A percentile compares a stretch with the other conserved stretches of the same genome.
Conservation (phyloP, 73 alveolate species). For the Blepharisma japonicum region DNA sequence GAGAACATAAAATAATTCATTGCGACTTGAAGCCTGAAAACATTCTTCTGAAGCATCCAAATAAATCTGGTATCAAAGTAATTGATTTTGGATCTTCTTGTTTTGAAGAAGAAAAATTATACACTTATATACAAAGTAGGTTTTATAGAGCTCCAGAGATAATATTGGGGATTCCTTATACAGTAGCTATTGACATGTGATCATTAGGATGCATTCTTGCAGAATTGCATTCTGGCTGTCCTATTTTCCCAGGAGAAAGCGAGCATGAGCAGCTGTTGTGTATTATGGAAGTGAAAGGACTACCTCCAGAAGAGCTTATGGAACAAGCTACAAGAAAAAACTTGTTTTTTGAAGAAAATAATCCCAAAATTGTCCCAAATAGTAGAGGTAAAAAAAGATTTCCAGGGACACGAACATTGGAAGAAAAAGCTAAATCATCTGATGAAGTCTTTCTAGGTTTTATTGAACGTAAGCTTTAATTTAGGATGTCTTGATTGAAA, state of each 20-base stretch:
- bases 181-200: slow-evolving; percentile 94
- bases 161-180: slow-evolving; percentile 89
- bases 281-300: slow-evolving; percentile 79
- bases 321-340: slow-evolving; percentile 58
- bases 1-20: slow-evolving; percentile 54
- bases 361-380: slow-evolving; percentile 15
- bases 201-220: slow-evolving; percentile 89
- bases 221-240: slow-evolving; percentile 83
- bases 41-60: slow-evolving; percentile 45
- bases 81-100: slow-evolving; percentile 86
- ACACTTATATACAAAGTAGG: slow-evolving; percentile 86
- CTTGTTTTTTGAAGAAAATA: slow-evolving; percentile 38
- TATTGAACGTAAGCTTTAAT: neutral
- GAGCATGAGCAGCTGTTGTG: slow-evolving; percentile 74
- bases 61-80: slow-evolving; percentile 63
- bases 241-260: slow-evolving; percentile 89
- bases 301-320: slow-evolving; percentile 67
- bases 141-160: slow-evolving; percentile 96
- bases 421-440: neutral
- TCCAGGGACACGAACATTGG: slow-evolving; percentile 2
- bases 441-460: slow-evolving; percentile 10
- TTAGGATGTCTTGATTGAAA: neutral
- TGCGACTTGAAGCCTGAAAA: slow-evolving; percentile 29
- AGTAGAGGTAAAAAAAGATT: slow-evolving; percentile 14
- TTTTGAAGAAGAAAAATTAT: slow-evolving; percentile 59